These are phyloP conservation scores for Leccinum barrowsii DNA, from an alignment of 768 basidiomycete species.

Conservation along the genomic window DNA sequence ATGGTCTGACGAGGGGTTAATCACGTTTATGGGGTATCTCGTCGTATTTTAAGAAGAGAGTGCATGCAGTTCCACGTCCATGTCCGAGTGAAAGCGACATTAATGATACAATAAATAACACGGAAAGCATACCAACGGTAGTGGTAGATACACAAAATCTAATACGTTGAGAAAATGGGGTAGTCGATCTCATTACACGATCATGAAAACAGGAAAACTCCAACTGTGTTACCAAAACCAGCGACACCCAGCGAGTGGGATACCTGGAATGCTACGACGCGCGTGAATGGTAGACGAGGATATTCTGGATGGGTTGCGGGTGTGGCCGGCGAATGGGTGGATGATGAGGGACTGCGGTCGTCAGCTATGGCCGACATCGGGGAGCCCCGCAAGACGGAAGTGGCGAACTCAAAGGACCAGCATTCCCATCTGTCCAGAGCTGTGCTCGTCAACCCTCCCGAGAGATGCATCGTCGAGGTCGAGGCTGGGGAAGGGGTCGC, in stretches of 20 bases:
- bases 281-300: conserved; percentile 77
- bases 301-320: conserved; percentile 17
- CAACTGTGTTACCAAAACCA: conserved; percentile 73
- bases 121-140: conserved; percentile 6
- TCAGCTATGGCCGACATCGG: conserved; percentile 45
- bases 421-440: conserved; percentile 81
- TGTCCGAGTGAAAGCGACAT: not conserved
- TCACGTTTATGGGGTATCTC: conserved; percentile 6
- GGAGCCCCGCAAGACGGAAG: conserved; percentile 46
- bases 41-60: conserved; percentile 2
- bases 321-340: conserved; percentile 1
- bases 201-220: conserved; percentile 26
- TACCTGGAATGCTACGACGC: conserved; percentile 58
- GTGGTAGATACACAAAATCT: conserved; percentile 18
- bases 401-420: conserved; percentile 69
- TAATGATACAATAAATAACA: conserved; percentile 28
- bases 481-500: conserved; percentile 10
- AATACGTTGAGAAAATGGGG: not conserved
- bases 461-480: conserved; percentile 11
- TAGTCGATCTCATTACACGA: not conserved
- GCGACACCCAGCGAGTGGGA: conserved; percentile 52
- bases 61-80: not conserved
- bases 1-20: conserved; percentile 32
- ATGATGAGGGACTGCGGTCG: conserved; percentile 11
- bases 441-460: conserved; percentile 51